These are phyloP conservation scores for Hanseniaspora uvarum DNA, from an alignment of 1,139 yeast species.

Conservation along the genomic window DNA sequence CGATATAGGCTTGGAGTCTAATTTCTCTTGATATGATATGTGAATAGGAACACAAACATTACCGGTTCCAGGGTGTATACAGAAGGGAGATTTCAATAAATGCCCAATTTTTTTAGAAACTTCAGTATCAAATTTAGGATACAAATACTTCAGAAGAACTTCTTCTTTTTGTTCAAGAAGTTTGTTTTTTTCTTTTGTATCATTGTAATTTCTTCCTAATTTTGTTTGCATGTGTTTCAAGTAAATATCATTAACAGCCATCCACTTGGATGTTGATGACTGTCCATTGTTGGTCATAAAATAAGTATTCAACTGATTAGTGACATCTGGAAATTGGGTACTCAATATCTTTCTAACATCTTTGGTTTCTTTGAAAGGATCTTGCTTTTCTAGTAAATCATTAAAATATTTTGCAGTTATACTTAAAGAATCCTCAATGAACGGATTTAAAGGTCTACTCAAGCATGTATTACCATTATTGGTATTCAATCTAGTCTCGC, in stretches of 20 bases:
- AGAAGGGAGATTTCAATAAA: slow-evolving; percentile 92
- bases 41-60: slow-evolving; percentile 89
- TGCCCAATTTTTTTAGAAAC: slow-evolving; percentile 86
- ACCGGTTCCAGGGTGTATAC: slow-evolving; percentile 97
- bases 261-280: slow-evolving; percentile 63
- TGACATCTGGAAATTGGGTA: slow-evolving; percentile 30
- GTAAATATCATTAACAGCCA: slow-evolving; percentile 54
- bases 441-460: slow-evolving; percentile 79
- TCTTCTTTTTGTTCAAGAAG: slow-evolving; percentile 48
- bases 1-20: background rate
- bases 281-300: slow-evolving; percentile 52
- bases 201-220: slow-evolving; percentile 14
- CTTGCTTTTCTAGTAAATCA: slow-evolving; percentile 66
- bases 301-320: slow-evolving; percentile 49
- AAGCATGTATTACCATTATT: slow-evolving; percentile 26
- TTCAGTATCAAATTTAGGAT: slow-evolving; percentile 87
- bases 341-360: slow-evolving; percentile 22
- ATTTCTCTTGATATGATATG: slow-evolving; percentile 36
- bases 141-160: slow-evolving; percentile 65
- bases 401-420: slow-evolving; percentile 55
- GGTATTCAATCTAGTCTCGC: slow-evolving; percentile 40
- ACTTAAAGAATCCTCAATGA: slow-evolving; percentile 62
- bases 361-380: slow-evolving; percentile 60
- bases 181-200: slow-evolving; percentile 13
- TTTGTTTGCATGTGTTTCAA: slow-evolving; percentile 41